phyloP scores from a whole-genome alignment of 1,284 basidiomycete genomes.

The Mycena citricolor region DNA sequence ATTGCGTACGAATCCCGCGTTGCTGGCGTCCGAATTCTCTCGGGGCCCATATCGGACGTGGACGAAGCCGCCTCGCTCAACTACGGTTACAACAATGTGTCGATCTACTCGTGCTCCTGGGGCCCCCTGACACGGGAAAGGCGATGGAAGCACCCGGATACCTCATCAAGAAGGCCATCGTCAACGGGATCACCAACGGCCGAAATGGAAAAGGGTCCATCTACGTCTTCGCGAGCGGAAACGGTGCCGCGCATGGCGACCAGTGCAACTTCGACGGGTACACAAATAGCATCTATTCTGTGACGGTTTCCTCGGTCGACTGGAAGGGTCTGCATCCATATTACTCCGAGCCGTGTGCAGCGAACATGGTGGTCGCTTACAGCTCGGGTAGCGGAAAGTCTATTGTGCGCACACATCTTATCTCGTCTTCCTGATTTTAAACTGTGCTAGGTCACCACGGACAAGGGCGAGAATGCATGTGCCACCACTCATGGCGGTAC shows the following conservation, averaged over 20 bases:
- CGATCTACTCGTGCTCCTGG: conserved; percentile 97
- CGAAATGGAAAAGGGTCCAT: conserved; percentile 89
- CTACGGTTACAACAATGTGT: conserved; percentile 89
- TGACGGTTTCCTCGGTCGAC: conserved; percentile 94
- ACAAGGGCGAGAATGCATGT: conserved; percentile 86
- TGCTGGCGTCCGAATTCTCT: conserved; percentile 95
- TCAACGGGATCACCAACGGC: conserved; percentile 93
- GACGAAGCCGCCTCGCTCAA: conserved; percentile 98
- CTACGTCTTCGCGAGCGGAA: conserved; percentile 98
- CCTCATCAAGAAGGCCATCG: conserved; percentile 90
- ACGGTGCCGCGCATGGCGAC: conserved; percentile 89
- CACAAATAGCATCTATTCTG: conserved; percentile 96
- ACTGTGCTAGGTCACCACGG: conserved; percentile 81
- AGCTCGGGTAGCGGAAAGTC: conserved; percentile 91
- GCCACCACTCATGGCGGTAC: conserved; percentile 90
- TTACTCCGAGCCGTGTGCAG: conserved; percentile 96
- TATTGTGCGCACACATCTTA: conserved; percentile 61
- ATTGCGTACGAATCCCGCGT: conserved; percentile 92
- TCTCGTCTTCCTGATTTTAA: conserved; percentile 10
- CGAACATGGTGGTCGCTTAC: conserved; percentile 95
- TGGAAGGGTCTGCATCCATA: conserved; percentile 91
- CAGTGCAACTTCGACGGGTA: conserved; percentile 99
- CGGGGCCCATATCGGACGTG: conserved; percentile 93
- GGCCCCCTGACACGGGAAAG: conserved; percentile 92
- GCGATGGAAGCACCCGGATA: conserved; percentile 95